Evolutionary conservation across 345 rosid genomes (phyloP).

Genomic region (Eucalyptus melliodora): DNA sequence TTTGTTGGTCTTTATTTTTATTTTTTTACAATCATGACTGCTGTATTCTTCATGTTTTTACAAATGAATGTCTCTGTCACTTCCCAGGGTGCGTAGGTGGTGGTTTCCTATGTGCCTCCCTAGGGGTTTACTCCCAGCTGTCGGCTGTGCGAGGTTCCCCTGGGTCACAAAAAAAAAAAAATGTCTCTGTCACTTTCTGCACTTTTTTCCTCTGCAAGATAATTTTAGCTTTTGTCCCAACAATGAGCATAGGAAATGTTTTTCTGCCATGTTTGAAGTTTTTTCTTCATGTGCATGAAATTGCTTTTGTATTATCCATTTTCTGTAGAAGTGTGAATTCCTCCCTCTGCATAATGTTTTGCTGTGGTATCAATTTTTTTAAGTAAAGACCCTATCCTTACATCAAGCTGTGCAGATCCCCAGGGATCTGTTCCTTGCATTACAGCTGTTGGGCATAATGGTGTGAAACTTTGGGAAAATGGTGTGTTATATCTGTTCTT

Average conservation of each 20-base stretch:
- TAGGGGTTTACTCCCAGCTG: no score
- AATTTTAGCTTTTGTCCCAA: neutral
- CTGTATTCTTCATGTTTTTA: neutral
- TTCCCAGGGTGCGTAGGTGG: neutral
- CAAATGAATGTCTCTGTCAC: neutral
- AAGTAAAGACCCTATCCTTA: constrained; percentile 25
- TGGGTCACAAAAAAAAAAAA: no score
- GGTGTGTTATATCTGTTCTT: constrained; percentile 21
- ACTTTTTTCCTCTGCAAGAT: neutral
- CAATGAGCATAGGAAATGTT: neutral
- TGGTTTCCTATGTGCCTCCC: no score
- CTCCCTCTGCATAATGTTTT: neutral
- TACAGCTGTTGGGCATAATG: constrained; percentile 78
- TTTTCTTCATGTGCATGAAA: neutral
- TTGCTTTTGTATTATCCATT: neutral
- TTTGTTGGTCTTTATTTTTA: neutral
- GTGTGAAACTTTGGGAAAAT: constrained; percentile 66
- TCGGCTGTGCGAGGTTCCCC: no score
- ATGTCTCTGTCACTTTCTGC: neutral
- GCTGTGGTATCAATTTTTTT: neutral
- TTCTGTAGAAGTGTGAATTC: neutral
- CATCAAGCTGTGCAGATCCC: constrained; percentile 54
- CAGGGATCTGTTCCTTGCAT: constrained; percentile 63
- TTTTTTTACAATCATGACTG: neutral
- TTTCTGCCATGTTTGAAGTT: neutral